phyloP scores from a whole-genome alignment of 1,139 yeast species.

The Yamadazyma pseudoaaseri region DNA sequence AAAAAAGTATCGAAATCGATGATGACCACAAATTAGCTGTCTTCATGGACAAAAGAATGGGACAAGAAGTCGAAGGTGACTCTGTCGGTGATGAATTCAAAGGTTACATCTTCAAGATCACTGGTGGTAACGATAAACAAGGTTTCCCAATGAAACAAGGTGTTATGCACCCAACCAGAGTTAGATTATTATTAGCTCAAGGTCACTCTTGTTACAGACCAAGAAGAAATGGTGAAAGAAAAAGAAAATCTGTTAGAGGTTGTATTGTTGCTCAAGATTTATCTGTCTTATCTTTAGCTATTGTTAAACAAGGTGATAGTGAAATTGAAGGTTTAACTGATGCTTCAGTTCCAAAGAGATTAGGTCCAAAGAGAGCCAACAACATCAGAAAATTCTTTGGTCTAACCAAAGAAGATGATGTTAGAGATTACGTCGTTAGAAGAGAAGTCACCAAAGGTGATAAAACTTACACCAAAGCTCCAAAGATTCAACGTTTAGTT shows the following conservation, averaged over 20 bases:
- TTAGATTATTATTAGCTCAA: conserved; percentile 88
- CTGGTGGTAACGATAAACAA: conserved; percentile 99
- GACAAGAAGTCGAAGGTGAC: conserved; percentile 99
- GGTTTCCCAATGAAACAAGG: conserved; percentile 99
- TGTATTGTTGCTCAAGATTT: conserved; percentile 98
- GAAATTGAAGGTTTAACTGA: conserved; percentile 97
- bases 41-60: conserved; percentile 99
- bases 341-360: conserved; percentile 93
- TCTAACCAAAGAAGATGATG: conserved; percentile 96
- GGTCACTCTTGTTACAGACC: conserved; percentile 99
- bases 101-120: conserved; percentile 97
- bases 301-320: conserved; percentile 96
- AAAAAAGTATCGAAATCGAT: conserved; percentile 95
- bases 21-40: conserved; percentile 99
- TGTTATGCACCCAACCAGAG: conserved; percentile 99
- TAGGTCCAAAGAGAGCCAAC: conserved; percentile 99
- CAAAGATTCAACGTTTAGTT: conserved; percentile 99
- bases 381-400: conserved; percentile 99
- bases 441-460: conserved; percentile 98
- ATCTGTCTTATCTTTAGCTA: conserved; percentile 89
- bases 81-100: conserved; percentile 98
- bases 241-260: conserved; percentile 99
- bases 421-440: conserved; percentile 93
- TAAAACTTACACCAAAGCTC: conserved; percentile 99
- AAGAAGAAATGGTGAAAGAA: conserved; percentile 99